Evolutionary conservation across 148 eudicot genomes (phyloP).

Genomic region (Persicaria tinctoria): DNA sequence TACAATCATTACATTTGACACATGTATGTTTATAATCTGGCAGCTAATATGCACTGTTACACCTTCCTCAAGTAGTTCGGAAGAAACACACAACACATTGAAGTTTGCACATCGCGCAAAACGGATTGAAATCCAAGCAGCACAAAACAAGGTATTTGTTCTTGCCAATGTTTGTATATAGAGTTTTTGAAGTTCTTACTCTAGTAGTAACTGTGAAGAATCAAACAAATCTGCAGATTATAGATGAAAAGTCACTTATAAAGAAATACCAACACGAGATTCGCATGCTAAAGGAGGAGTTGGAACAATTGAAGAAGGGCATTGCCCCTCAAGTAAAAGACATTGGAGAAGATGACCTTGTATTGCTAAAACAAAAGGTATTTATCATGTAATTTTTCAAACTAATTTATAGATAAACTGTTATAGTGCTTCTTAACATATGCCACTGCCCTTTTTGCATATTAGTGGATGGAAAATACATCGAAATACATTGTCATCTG

Average conservation of each 20-base stretch:
- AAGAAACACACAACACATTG: slow-evolving; percentile 95
- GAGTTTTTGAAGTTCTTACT: background rate
- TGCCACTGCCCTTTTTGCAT: background rate
- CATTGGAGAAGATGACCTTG: slow-evolving; percentile 64
- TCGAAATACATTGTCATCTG: background rate
- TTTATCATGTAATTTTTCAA: background rate
- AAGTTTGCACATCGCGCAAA: slow-evolving; percentile 99
- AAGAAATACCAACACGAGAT: slow-evolving; percentile 99
- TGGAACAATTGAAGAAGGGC: slow-evolving; percentile 87
- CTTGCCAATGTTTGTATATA: slow-evolving; percentile 10
- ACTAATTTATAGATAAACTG: background rate
- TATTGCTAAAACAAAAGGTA: slow-evolving; percentile 88
- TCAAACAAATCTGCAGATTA: slow-evolving; percentile 54
- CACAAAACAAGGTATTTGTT: slow-evolving; percentile 78
- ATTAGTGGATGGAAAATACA: background rate
- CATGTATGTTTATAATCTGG: background rate
- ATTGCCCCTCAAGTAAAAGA: slow-evolving; percentile 65
- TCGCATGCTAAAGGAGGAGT: slow-evolving; percentile 78
- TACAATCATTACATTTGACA: background rate
- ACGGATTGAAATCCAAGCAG: slow-evolving; percentile 91
- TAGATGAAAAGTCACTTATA: slow-evolving; percentile 96
- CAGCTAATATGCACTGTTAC: slow-evolving; percentile 98
- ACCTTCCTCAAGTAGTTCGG: slow-evolving; percentile 92
- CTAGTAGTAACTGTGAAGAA: slow-evolving; percentile 10
- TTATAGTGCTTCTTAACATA: background rate